Percentiles rank a stretch among this genome's conserved stretches.
phyloP scores from a whole-genome alignment of 768 basidiomycete species.

The Lentinula raphanica region DNA sequence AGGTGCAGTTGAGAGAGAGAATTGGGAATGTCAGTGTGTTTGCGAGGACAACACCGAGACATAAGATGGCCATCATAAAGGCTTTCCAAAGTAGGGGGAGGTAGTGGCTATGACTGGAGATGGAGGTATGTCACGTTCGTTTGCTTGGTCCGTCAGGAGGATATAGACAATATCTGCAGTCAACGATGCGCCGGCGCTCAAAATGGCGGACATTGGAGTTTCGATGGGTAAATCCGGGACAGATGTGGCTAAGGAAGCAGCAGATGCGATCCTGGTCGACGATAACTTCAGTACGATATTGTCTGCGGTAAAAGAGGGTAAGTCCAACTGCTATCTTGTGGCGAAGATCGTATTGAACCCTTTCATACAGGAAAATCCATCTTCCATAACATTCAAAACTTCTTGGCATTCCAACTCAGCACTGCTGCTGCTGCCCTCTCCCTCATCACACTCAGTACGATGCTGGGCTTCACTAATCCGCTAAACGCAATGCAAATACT shows the following conservation, averaged over 20 bases:
- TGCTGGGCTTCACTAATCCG: slow-evolving; percentile 85
- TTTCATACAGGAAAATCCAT: slow-evolving; percentile 77
- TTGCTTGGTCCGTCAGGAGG: slow-evolving; percentile 3
- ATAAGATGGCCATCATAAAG: slow-evolving; percentile 96
- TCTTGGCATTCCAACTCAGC: slow-evolving; percentile 93
- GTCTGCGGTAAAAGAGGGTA: slow-evolving; percentile 91
- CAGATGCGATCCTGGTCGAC: slow-evolving; percentile 94
- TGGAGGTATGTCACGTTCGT: slow-evolving; percentile 55
- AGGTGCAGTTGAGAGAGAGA: slow-evolving; percentile 74
- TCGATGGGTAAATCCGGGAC: slow-evolving; percentile 99
- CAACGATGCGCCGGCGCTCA: slow-evolving; percentile 94
- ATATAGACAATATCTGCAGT: slow-evolving; percentile 38
- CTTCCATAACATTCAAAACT: slow-evolving; percentile 98
- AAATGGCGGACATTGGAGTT: slow-evolving; percentile 97
- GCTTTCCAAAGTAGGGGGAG: slow-evolving; percentile 82
- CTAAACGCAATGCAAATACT: slow-evolving; percentile 98
- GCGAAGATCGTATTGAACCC: slow-evolving; percentile 9
- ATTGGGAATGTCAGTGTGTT: slow-evolving; percentile 84
- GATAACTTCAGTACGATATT: slow-evolving; percentile 96
- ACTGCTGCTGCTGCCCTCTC: slow-evolving; percentile 95
- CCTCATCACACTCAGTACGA: slow-evolving; percentile 91
- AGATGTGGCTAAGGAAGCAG: slow-evolving; percentile 97
- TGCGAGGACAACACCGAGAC: slow-evolving; percentile 91
- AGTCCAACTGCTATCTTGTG: slow-evolving; percentile 9
- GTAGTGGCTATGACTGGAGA: slow-evolving; percentile 98